Conservation (phyloP, 2,329 filamentous ascomycete species). For the Fusarium armeniacum region DNA sequence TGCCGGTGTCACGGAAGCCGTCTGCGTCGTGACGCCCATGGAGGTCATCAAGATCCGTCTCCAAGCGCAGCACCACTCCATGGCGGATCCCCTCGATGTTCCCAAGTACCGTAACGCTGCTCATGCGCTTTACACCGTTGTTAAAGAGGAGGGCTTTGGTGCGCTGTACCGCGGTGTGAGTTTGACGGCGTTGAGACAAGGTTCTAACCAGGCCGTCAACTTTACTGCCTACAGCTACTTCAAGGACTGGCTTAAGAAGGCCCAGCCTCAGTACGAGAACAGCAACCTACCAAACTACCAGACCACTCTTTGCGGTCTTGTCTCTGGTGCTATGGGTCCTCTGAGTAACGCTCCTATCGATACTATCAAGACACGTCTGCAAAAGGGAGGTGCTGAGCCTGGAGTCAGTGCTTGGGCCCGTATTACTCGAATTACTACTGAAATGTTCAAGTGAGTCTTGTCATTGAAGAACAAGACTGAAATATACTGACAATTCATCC, state of each 20-base stretch:
- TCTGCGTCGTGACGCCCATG: conserved; percentile 97
- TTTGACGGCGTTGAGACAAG: conserved; percentile 92
- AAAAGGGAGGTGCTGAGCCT: conserved; percentile 86
- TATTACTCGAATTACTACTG: conserved; percentile 81
- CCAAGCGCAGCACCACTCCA: conserved; percentile 97
- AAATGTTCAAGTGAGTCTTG: conserved; percentile 81
- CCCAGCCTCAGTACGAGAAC: conserved; percentile 77
- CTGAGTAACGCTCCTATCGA: conserved; percentile 98
- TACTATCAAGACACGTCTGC: conserved; percentile 97
- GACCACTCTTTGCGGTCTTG: conserved; percentile 90
- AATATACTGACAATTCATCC: conserved; percentile 33
- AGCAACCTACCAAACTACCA: conserved; percentile 85
- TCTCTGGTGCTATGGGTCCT: conserved; percentile 94
- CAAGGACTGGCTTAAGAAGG: conserved; percentile 80
- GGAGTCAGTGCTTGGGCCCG: conserved; percentile 85
- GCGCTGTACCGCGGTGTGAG: conserved; percentile 94
- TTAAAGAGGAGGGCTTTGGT: conserved; percentile 89
- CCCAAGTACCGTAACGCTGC: conserved; percentile 98
- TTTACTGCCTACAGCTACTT: conserved; percentile 98
- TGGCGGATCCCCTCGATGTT: conserved; percentile 95
- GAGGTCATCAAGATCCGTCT: conserved; percentile 99
- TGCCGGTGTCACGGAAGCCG: conserved; percentile 95
- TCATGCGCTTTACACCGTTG: conserved; percentile 84
- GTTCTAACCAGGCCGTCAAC: conserved; percentile 97
- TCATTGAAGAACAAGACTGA: rapidly evolving